Evolutionary conservation across 371 early-diverging fungal species (phyloP), one percentile per base, ranked within the genome.

Genomic region (Mucor ambiguus): DNA sequence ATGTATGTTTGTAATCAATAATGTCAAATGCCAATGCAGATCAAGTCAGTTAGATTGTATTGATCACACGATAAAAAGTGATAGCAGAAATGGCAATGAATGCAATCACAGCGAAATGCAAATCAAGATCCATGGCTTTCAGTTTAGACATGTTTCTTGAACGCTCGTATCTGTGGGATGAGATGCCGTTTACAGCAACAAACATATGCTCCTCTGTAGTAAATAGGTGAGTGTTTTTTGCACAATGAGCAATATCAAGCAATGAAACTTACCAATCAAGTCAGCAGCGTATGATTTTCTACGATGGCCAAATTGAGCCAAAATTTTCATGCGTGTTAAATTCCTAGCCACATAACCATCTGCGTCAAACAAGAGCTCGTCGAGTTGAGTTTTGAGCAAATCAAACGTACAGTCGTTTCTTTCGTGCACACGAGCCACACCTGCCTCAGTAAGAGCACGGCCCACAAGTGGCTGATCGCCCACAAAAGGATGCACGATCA

Each of bases 391-490:
- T 24, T 57, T 61, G 6, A 67, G 29, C 20, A 44, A n/a, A 1
- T 48, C 41, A 38, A 61, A 43, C 0, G 61, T 62, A 22, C 37
- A 44, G 7, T 30, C 20, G 18, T 11, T 22, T 5, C 57, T 16
- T 18, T 61, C 56, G 22, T 62, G 35, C n/a, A 38, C 38, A 18
- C 61, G 56, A 4, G 62, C 67, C 7, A 67, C 62, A 29, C 67
- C 67, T 14, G 67, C 67, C 3, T 57, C n/a, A 6, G 33, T 14
- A 37, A 67, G 33, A 22, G 62, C 62, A 28, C 48, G 61, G 0
- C 58, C 67, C 4, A 62, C 49, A 3, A 67, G 20, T 16, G 30
- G 29, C 28, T 77, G 78, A 58, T 82, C 82, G 2, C 76, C 78
- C 37, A 69, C 70, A 58, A 72, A 77, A 4, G 79, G 79, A 24